Evolutionary conservation across 352 stramenopile species (phyloP), one percentile per base, ranked within the genome.

Genomic region (Phytopythium oedochilum): DNA sequence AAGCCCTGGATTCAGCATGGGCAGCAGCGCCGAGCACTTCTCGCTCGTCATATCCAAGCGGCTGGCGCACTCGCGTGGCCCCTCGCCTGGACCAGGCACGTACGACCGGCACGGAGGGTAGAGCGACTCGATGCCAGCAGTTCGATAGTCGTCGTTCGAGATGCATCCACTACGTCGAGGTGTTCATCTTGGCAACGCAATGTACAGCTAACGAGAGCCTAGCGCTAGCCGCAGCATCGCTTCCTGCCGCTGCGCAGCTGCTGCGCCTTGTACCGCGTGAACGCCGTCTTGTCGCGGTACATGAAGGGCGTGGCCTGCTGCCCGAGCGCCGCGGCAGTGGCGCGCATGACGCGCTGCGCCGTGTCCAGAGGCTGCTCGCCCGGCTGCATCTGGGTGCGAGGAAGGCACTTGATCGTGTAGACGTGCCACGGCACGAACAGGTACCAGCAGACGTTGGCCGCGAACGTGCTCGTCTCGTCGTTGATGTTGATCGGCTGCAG

Each of bases 401-500:
- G 75, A 34, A 89, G 61, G 23, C 71, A 74, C 46, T 75, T 78
- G 64, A 89, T 66, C 0, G 63, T 76, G 61, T 87, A 89, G n/a
- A 73, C 64, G 54, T 89, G 79, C 70, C 71, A 89, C 39, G 79
- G 79, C 29, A 78, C 53, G 36, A 89, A 89, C 25, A 88, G 53
- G 49, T 88, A 89, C 79, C 79, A 89, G 1, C 81, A 55, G 22
- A 89, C 75, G n/a, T 89, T 89, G 4, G 79, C 79, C 12, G 77
- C 31, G 64, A 86, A 88, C 32, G 79, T 88, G 49, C 77, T 88
- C 22, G 79, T 88, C 63, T 89, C 79, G 61, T 88, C 79, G 36
- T 89, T 89, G 59, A 88, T 86, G 49, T 89, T 88, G 40, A 89
- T 67, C 15, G 79, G 79, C 75, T 88, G 31, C n/a, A 34, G n/a